phyloP scores from a whole-genome alignment of 257 asterid genomes.

The Apocynum venetum region DNA sequence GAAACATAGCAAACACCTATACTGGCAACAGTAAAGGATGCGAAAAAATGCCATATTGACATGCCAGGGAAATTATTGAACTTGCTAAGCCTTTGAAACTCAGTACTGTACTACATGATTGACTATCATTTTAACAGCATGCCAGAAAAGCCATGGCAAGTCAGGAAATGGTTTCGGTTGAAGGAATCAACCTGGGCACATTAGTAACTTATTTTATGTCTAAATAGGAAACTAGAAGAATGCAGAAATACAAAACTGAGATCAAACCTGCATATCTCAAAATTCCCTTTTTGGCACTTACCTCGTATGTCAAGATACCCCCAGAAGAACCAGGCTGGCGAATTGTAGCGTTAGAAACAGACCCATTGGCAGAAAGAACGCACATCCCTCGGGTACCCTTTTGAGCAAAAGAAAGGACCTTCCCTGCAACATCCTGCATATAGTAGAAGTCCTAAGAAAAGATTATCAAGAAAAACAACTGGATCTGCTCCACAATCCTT shows the following conservation, averaged over 20 bases:
- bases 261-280: conserved; percentile 71
- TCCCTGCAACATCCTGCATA: conserved; percentile 86
- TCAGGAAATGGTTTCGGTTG: neutral
- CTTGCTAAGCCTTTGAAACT: neutral
- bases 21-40: neutral
- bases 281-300: conserved; percentile 29
- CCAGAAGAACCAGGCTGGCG: conserved; percentile 98
- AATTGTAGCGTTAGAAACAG: conserved; percentile 79
- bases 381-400: conserved; percentile 80
- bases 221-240: neutral
- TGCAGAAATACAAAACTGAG: neutral
- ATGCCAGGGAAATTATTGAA: neutral
- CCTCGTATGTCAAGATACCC: conserved; percentile 87
- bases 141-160: neutral
- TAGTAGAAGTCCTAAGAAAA: neutral
- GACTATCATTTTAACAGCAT: neutral
- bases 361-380: conserved; percentile 86
- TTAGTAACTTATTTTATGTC: neutral
- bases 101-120: neutral
- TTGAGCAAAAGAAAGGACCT: conserved; percentile 71
- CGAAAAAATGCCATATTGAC: too few relatives aligned
- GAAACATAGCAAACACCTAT: neutral
- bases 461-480: neutral
- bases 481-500: conserved; percentile 8
- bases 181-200: neutral